Percentiles rank a stretch among this genome's conserved stretches.
phyloP scores from a whole-genome alignment of 768 basidiomycete genomes.

The Symmetrospora coprosmae region DNA sequence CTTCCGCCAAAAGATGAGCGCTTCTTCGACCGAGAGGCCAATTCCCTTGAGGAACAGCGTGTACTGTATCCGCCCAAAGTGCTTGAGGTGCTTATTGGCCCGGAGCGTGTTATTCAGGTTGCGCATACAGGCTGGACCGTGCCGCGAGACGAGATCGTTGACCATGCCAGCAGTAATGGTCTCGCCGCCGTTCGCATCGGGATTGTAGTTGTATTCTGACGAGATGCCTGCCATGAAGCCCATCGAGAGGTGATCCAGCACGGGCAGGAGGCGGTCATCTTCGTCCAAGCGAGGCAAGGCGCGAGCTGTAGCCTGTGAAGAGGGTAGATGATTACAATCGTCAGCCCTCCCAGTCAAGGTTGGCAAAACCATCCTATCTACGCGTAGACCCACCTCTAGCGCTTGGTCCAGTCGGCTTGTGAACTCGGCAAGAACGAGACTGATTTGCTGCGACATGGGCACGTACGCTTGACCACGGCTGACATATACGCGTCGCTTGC shows the following conservation, averaged over 20 bases:
- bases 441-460: constrained; percentile 48
- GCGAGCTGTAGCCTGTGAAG: constrained; percentile 59
- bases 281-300: constrained; percentile 82
- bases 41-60: constrained; percentile 92
- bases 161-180: constrained; percentile 87
- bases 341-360: background rate
- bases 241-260: constrained; percentile 78
- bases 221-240: constrained; percentile 84
- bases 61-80: constrained; percentile 79
- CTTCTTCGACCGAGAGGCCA: constrained; percentile 86
- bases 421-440: constrained; percentile 78
- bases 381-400: constrained; percentile 50
- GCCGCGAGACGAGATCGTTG: constrained; percentile 65
- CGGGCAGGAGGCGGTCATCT: constrained; percentile 74
- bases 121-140: constrained; percentile 94
- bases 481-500: constrained; percentile 62
- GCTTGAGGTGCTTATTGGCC: constrained; percentile 72
- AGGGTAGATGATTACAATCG: background rate
- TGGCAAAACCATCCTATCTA: background rate
- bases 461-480: constrained; percentile 79
- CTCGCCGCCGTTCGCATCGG: constrained; percentile 45
- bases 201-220: constrained; percentile 56
- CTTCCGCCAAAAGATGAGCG: constrained; percentile 79
- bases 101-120: constrained; percentile 66
- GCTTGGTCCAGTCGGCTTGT: constrained; percentile 54